Evolutionary conservation across 345 rosid genomes (phyloP), one percentile per base, ranked within the genome.

Genomic region (Eucalyptus melliodora): DNA sequence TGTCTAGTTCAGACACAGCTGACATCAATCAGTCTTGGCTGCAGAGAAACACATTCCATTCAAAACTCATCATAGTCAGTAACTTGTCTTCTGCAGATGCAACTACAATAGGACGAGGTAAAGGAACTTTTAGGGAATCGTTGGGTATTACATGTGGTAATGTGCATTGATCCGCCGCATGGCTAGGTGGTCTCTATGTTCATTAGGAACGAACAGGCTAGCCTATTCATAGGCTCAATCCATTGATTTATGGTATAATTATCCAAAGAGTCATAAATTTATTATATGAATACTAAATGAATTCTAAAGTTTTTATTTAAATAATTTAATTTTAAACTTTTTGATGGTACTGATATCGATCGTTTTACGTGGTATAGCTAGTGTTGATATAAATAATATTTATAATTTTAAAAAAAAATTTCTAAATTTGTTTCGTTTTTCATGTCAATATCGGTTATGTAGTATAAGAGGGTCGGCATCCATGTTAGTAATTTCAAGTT

Each of bases 361-460:
- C 1, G 0, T 60, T 6, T 27, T 27, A 60, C 4, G 4, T 60
- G 8, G 0, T 60, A 60, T 6, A 8, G 0, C 2, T 12, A 0
- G 4, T 60, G 8, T 3, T 60, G 4, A 60, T 3, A 13, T 60
- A 6, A 1, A 60, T 5, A 60, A 60, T 60, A 27, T 60, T 60
- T 27, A 1, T 6, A 60, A 60, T 12, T 27, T 60, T 27, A 4
- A 1, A 40, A 40, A 40, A 40, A 40, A 40, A 40, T 4, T 7
- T 19, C 3, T 53, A 19, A 19, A 19, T 19, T 53, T 19, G 24
- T 60, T 60, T 3, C 4, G 6, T 27, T 12, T 60, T 60, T 27
- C 4, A 27, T 13, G 16, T 60, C 0, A 6, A 0, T 1, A 60
- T 12, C 0, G 2, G 0, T 0, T 12, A 12, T 60, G 2, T 11